These are phyloP conservation scores for Fraxinus dipetala DNA, from an alignment of 305 asterid genomes.

Conservation along the genomic window DNA sequence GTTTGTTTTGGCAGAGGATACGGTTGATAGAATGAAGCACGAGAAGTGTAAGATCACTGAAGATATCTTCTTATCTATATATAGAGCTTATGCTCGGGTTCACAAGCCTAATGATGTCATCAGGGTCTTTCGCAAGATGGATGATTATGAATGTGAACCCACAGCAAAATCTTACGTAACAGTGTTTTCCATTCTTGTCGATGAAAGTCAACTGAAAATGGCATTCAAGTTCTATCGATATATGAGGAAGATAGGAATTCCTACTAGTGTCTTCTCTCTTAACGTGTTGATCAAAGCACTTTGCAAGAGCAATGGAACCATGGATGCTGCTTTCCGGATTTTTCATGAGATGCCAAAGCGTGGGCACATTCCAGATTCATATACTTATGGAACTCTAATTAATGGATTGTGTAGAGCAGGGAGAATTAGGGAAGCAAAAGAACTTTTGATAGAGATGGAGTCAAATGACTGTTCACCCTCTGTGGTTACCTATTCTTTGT, in stretches of 20 bases:
- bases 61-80: slow-evolving; percentile 57
- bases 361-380: slow-evolving; percentile 71
- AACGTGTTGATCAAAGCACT: slow-evolving; percentile 78
- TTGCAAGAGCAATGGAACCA: slow-evolving; percentile 61
- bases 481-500: slow-evolving; percentile 61
- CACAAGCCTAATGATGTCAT: slow-evolving; percentile 86
- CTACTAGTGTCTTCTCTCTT: slow-evolving; percentile 58
- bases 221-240: slow-evolving; percentile 68
- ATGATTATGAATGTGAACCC: slow-evolving; percentile 59
- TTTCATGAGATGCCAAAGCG: slow-evolving; percentile 75
- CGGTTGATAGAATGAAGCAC: slow-evolving; percentile 66
- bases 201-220: slow-evolving; percentile 70
- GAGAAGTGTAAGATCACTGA: slow-evolving; percentile 64
- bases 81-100: slow-evolving; percentile 67
- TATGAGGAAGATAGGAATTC: slow-evolving; percentile 67
- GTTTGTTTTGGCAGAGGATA: slow-evolving; percentile 58
- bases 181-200: slow-evolving; percentile 68
- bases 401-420: slow-evolving; percentile 72
- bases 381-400: slow-evolving; percentile 81
- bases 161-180: slow-evolving; percentile 60
- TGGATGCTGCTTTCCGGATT: slow-evolving; percentile 66
- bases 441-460: slow-evolving; percentile 77
- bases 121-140: slow-evolving; percentile 54
- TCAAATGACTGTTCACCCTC: slow-evolving; percentile 68
- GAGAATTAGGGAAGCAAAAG: slow-evolving; percentile 68